These are phyloP conservation scores for Linnemannia hyalina DNA, from an alignment of 192 early-diverging fungal species.

Conservation along the genomic window DNA sequence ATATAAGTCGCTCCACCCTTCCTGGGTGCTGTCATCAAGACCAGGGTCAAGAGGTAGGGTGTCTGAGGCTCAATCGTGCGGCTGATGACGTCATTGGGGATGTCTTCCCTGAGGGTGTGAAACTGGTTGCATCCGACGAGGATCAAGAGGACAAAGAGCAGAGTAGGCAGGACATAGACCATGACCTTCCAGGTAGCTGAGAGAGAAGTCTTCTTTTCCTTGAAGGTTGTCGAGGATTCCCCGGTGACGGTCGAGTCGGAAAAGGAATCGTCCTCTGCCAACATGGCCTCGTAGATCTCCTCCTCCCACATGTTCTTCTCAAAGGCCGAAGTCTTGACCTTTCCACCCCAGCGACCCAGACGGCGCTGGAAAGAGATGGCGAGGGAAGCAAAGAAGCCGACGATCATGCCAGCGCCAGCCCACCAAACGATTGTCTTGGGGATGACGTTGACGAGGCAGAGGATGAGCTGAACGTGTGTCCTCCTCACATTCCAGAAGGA, in stretches of 20 bases:
- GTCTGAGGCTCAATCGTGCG: constrained; percentile 46
- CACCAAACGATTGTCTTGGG: constrained; percentile 69
- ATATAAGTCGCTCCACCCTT: constrained; percentile 60
- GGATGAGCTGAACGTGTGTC: constrained; percentile 58
- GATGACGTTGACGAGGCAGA: constrained; percentile 63
- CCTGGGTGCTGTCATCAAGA: constrained; percentile 68
- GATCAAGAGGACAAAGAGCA: constrained; percentile 43
- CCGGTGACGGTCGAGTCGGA: constrained; percentile 26
- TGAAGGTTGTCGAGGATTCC: constrained; percentile 7
- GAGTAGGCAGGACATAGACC: constrained; percentile 20
- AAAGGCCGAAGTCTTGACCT: constrained; percentile 29
- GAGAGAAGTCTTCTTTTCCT: constrained; percentile 18
- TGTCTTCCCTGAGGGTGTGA: constrained; percentile 33
- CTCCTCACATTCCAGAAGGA: constrained; percentile 55
- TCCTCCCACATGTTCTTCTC: constrained; percentile 42
- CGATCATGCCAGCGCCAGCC: constrained; percentile 62
- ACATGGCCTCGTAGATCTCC: constrained; percentile 24
- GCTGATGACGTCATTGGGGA: constrained; percentile 29
- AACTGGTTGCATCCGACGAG: constrained; percentile 34
- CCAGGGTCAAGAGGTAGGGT: constrained; percentile 59
- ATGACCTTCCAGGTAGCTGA: constrained; percentile 16
- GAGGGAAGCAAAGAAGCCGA: constrained; percentile 59
- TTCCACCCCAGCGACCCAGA: constrained; percentile 43
- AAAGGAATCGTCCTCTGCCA: constrained; percentile 37
- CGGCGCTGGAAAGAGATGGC: constrained; percentile 45